Evolutionary conservation across 1,284 basidiomycete species (phyloP), one percentile per base, ranked within the genome.

Genomic region (Peniophora sp.): DNA sequence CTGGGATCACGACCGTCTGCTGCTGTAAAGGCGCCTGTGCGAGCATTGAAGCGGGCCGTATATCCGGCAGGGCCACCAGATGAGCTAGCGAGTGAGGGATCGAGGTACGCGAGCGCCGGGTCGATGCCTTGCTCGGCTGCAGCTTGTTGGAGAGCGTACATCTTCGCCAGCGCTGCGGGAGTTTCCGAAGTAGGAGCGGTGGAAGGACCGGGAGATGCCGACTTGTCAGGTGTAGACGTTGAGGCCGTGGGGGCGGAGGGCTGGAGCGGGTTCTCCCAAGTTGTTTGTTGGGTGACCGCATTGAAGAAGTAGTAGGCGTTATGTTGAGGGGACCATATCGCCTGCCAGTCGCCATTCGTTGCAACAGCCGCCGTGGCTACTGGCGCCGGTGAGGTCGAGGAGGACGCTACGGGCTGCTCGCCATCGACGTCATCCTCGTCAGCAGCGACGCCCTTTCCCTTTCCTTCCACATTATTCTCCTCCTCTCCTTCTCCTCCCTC

Each of bases 301-400:
- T 94, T 94, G 78, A 81, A 90, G 70, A 94, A 94, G 68, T 94
- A 95, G 71, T 92, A 94, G 16, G 88, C 79, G 66, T 81, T 87
- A 69, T 89, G 81, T 53, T 84, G 75, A 0, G 89, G 79, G 1
- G 91, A 84, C 73, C 80, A 94, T 38, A 95, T 80, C 23, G 92
- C 91, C 66, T 93, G 91, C 92, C 92, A 94, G 56, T 75, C 69
- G 43, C 65, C 71, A 2, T 66, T 60, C 22, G 64, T 49, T 12
- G 55, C 53, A 3, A 59, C 49, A 43, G 64, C 58, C 36, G 61
- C 22, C 54, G 36, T 19, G 16, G 35, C 41, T 10, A 55, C 48
- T n/a, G 53, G 39, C 11, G 20, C 49, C 27, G 27, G 27, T 17
- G 38, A 41, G 1, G 52, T 20, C 32, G 55, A 51, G 3, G 56